Conservation (phyloP, 2,329 filamentous ascomycete species). For the Mycosphaerella sp. region DNA sequence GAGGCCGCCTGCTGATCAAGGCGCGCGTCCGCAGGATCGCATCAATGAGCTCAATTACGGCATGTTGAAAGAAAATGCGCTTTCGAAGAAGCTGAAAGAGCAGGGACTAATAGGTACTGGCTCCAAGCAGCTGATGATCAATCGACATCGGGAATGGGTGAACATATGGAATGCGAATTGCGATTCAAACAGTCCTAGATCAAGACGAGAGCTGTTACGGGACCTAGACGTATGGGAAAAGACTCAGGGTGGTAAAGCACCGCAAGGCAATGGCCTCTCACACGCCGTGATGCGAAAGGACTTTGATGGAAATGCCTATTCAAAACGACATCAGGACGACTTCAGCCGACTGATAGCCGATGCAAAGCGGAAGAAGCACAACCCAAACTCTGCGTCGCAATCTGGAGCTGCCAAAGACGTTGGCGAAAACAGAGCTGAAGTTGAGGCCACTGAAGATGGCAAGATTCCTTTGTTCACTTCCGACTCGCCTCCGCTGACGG, state of each 20-base stretch:
- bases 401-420: slow-evolving; percentile 13
- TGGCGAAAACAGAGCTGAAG: background rate
- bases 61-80: slow-evolving; percentile 68
- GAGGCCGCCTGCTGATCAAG: slow-evolving; percentile 18
- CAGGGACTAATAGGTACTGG: slow-evolving; percentile 71
- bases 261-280: slow-evolving; percentile 37
- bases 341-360: slow-evolving; percentile 75
- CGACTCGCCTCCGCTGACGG: slow-evolving; percentile 7
- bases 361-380: slow-evolving; percentile 54
- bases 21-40: slow-evolving; percentile 49
- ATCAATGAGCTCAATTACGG: slow-evolving; percentile 80
- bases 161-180: slow-evolving; percentile 97
- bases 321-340: slow-evolving; percentile 62
- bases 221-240: slow-evolving; percentile 85
- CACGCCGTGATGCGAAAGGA: slow-evolving; percentile 70
- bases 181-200: slow-evolving; percentile 68
- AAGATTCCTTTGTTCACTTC: slow-evolving; percentile 18
- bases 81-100: slow-evolving; percentile 76
- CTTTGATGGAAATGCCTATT: slow-evolving; percentile 76
- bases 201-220: slow-evolving; percentile 63
- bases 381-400: slow-evolving; percentile 17
- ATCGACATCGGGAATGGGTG: slow-evolving; percentile 84
- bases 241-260: slow-evolving; percentile 62
- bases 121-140: slow-evolving; percentile 62
- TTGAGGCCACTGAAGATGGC: slow-evolving; percentile 6